Conservation (phyloP, 768 basidiomycete genomes). For the Filobasidium floriforme region DNA sequence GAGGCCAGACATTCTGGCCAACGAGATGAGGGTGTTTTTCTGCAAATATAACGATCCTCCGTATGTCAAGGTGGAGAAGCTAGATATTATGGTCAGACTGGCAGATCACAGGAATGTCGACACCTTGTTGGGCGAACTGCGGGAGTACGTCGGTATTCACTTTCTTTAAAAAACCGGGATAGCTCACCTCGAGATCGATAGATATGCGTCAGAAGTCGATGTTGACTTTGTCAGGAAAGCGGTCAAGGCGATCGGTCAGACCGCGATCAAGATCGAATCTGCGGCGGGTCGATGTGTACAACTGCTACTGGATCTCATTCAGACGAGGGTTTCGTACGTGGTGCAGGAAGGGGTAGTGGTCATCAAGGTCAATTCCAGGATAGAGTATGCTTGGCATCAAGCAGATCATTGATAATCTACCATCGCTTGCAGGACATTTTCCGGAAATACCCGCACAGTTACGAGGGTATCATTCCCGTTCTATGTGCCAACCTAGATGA, state of each 20-base stretch:
- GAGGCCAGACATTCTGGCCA: conserved; percentile 76
- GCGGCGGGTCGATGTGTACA: conserved; percentile 92
- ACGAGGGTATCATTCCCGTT: conserved; percentile 93
- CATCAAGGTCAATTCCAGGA: conserved; percentile 67
- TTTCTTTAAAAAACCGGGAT: neutral
- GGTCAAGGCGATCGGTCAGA: conserved; percentile 90
- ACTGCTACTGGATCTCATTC: conserved; percentile 84
- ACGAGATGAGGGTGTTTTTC: conserved; percentile 98
- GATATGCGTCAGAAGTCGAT: conserved; percentile 94
- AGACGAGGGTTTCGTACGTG: conserved; percentile 88
- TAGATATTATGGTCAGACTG: conserved; percentile 95
- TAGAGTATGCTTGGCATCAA: neutral
- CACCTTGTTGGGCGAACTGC: conserved; percentile 86
- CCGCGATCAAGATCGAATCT: conserved; percentile 87
- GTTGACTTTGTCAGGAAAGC: conserved; percentile 95
- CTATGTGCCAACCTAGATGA: conserved; percentile 92
- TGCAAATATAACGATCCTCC: conserved; percentile 99
- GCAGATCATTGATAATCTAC: neutral
- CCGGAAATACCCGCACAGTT: conserved; percentile 90
- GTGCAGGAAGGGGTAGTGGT: conserved; percentile 98
- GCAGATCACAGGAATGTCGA: conserved; percentile 88
- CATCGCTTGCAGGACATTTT: conserved; percentile 73
- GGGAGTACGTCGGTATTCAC: conserved; percentile 59
- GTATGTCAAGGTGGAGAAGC: conserved; percentile 97
- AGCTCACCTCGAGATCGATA: conserved; percentile 36